Percentiles rank a stretch among this genome's conserved stretches.
Evolutionary conservation across 495 filamentous ascomycete species (phyloP).

Genomic region (Annulohypoxylon stygium): DNA sequence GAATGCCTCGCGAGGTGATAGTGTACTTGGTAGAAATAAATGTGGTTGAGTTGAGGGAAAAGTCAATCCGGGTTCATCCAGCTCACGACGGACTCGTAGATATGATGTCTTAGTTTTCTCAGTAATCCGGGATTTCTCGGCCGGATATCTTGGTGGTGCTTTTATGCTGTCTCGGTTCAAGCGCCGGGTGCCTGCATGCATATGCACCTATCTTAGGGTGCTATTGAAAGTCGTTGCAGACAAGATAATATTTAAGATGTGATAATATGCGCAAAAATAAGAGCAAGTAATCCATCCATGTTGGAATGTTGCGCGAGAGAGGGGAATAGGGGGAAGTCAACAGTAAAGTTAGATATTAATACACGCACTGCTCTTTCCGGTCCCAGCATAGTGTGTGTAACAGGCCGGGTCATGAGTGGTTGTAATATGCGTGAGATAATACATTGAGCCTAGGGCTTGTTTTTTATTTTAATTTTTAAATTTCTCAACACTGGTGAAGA

Average conservation of each 20-base stretch:
- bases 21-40: not conserved
- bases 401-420: too few species aligned
- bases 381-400: too few species aligned
- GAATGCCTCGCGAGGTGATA: not conserved
- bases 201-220: not conserved
- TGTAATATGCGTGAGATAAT: too few species aligned
- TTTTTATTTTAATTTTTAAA: too few species aligned
- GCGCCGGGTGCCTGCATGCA: not conserved
- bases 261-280: not conserved
- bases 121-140: not conserved
- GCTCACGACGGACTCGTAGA: not conserved
- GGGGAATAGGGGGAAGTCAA: too few species aligned
- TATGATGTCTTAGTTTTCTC: not conserved
- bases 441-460: too few species aligned
- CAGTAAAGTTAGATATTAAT: too few species aligned
- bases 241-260: not conserved
- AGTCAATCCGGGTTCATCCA: not conserved
- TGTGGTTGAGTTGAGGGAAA: not conserved
- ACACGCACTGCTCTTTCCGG: too few species aligned
- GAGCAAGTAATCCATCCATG: not conserved
- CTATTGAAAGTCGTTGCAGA: not conserved
- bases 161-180: not conserved
- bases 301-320: not conserved
- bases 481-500: too few species aligned
- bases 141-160: not conserved